Base-by-base conservation (phyloP, 1,139 yeast genomes). In the Diutina mesorugosa region DNA sequence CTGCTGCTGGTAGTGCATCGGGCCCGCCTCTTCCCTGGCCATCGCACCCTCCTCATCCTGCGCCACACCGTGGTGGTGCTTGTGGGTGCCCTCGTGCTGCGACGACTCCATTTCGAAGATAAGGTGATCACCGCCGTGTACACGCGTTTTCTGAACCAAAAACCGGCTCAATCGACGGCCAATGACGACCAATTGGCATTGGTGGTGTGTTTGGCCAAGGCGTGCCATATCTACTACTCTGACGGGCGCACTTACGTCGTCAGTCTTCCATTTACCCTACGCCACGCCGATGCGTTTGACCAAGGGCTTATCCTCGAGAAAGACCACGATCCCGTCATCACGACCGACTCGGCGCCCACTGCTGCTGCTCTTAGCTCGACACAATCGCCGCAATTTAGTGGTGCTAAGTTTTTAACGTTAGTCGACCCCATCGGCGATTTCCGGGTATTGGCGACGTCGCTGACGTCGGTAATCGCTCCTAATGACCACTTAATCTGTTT, bases 361-460 rank as follows among this genome's bases (percentile, higher is more conserved):
- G 51, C 51, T 10, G 35, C 51, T 12, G 29, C 51, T 14, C 8
- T 47, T 29, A 30, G 35, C 16, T 14, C 35, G 29, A 28, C 21
- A 1, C 51, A 21, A 21, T 30, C 35, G 55, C 55, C 75, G 78
- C 56, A 47, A 28, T 47, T 47, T 8, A 8, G 45, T 16, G 26
- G 16, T 6, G 45, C 29, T 3, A 50, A 18, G 29, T 83, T 87
- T 62, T 71, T 86, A 59, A 78, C 90, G 0, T 68, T 88, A 61
- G 77, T 80, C 0, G 91, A 86, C 62, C 91, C 95, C 0, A 71
- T 85, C 55, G 81, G 81, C 4, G 91, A 87, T 28, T 72, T 85
- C 55, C 85, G 91, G 1, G 71, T 80, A 6, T 80, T 88, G 3
- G 80, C 84, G 0, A 81, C 93, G 0, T 83, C 90, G 0, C 83